Percentiles rank a stretch among this genome's conserved stretches.
phyloP scores from a whole-genome alignment of 2,329 filamentous ascomycete species.

The Xylariales sp. region DNA sequence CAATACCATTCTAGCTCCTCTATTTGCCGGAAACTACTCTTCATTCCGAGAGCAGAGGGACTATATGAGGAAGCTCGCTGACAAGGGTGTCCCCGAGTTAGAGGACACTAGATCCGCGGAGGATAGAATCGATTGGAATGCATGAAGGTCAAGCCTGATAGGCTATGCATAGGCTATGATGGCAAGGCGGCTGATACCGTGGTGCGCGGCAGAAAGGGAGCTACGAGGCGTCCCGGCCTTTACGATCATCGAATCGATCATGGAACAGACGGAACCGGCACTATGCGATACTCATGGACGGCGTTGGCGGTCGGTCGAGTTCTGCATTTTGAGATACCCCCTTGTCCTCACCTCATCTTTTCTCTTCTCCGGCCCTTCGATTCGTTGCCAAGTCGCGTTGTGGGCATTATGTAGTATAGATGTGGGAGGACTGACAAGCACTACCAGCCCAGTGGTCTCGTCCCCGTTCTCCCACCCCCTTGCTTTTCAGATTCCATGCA shows the following conservation, averaged over 20 bases:
- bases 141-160: too few relatives aligned
- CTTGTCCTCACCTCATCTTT: background rate
- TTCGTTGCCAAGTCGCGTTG: conserved; percentile 7
- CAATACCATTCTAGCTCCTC: conserved; percentile 62
- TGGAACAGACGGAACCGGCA: background rate
- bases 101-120: background rate
- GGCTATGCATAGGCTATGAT: too few relatives aligned
- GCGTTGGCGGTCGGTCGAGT: conserved; percentile 8
- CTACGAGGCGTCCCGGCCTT: background rate
- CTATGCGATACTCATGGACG: background rate
- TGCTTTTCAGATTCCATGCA: conserved; percentile 14
- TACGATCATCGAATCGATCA: background rate
- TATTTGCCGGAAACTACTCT: conserved; percentile 75
- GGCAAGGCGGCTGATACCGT: too few relatives aligned
- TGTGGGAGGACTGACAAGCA: conserved; percentile 10
- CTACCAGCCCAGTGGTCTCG: too few relatives aligned
- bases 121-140: background rate
- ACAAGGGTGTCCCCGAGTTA: background rate
- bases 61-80: conserved; percentile 40
- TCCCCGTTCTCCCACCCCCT: too few relatives aligned
- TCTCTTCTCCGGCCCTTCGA: background rate
- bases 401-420: conserved; percentile 19
- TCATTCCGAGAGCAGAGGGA: conserved; percentile 66
- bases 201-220: too few relatives aligned
- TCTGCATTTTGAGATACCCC: conserved; percentile 12